phyloP scores from a whole-genome alignment of 2,329 filamentous ascomycete species.

The Purpureocillium takamizusanense region DNA sequence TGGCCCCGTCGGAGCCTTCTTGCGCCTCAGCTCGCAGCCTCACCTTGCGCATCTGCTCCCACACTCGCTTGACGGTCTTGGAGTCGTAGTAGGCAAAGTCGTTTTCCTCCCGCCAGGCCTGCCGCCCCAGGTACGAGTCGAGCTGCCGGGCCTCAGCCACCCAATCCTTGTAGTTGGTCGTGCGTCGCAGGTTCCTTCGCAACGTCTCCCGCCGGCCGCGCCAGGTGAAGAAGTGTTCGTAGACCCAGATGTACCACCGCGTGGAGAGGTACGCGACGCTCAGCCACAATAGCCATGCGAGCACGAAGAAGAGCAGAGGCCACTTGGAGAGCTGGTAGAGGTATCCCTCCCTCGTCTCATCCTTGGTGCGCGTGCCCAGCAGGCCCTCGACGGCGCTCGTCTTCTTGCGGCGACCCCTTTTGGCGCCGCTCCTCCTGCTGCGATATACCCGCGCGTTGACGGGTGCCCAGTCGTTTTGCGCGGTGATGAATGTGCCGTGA shows the following conservation, averaged over 20 bases:
- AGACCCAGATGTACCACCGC: slow-evolving; percentile 80
- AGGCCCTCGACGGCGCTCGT: slow-evolving; percentile 29
- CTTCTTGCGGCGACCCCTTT: slow-evolving; percentile 21
- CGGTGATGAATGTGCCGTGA: slow-evolving; percentile 62
- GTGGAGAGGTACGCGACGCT: slow-evolving; percentile 67
- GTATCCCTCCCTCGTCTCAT: slow-evolving; percentile 92
- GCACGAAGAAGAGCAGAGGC: slow-evolving; percentile 74
- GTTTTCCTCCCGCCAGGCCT: slow-evolving; percentile 70
- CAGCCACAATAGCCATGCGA: slow-evolving; percentile 71
- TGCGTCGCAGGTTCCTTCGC: slow-evolving; percentile 59
- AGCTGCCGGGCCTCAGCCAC: slow-evolving; percentile 67
- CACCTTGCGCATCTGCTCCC: slow-evolving; percentile 62
- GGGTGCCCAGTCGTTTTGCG: slow-evolving; percentile 92
- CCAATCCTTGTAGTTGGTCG: slow-evolving; percentile 77
- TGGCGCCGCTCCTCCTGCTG: slow-evolving; percentile 25
- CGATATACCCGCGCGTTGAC: slow-evolving; percentile 60
- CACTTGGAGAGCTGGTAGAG: slow-evolving; percentile 86
- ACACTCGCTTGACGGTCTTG: slow-evolving; percentile 69
- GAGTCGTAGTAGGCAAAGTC: slow-evolving; percentile 82
- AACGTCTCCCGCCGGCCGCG: slow-evolving; percentile 67
- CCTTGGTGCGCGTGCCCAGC: slow-evolving; percentile 55
- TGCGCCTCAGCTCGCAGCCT: slow-evolving; percentile 50
- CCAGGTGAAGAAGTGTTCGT: slow-evolving; percentile 90
- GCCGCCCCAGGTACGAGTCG: slow-evolving; percentile 73
- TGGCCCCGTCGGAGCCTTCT: slow-evolving; percentile 27